Evolutionary conservation across 768 basidiomycete species (phyloP), one percentile per base, ranked within the genome.

Genomic region (Suillus fuscotomentosus): DNA sequence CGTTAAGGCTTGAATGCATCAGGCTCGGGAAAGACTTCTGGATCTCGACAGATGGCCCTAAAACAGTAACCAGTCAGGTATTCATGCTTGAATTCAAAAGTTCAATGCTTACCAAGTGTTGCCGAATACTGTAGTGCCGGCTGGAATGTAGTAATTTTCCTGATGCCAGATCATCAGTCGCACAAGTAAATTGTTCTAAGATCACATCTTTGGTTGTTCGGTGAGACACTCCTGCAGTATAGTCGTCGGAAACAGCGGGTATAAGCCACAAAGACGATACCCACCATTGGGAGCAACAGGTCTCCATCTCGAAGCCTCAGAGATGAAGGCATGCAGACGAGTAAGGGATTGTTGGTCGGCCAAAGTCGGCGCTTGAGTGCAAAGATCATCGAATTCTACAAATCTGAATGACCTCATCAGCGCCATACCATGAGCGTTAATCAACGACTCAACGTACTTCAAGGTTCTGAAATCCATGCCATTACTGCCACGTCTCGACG

Each of bases 101-200:
- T 13, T 36, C 1, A 15, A 17, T 38, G n/a, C 3, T 14, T 60
- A 67, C 72, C 72, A 70, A 47, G 60, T 59, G 63, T 70, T 69
- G 10, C 66, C 70, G 31, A 65, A 62, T 17, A 51, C 50, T 0
- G 50, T 51, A 31, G 50, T 51, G 3, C 50, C 27, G 10, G 50
- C 50, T 51, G 50, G 27, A 31, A 51, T 51, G 9, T 5, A 17
- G 27, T 51, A 31, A 9, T 31, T 27, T 31, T 51, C 50, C 50
- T 51, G 50, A 51, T 31, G 15, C 27, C 15, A 27, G 27, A 27
- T 51, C 50, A 27, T 51, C 50, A 51, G 14, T 27, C 24, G 1
- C 50, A 17, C 24, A 27, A 27, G 50, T 50, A 8, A 27, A 15
- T 27, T 51, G 24, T 51, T 51, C 14, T 3, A 15, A 27, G 14